These are phyloP conservation scores for Sindora glabra DNA, from an alignment of 306 rosid species.

Conservation along the genomic window DNA sequence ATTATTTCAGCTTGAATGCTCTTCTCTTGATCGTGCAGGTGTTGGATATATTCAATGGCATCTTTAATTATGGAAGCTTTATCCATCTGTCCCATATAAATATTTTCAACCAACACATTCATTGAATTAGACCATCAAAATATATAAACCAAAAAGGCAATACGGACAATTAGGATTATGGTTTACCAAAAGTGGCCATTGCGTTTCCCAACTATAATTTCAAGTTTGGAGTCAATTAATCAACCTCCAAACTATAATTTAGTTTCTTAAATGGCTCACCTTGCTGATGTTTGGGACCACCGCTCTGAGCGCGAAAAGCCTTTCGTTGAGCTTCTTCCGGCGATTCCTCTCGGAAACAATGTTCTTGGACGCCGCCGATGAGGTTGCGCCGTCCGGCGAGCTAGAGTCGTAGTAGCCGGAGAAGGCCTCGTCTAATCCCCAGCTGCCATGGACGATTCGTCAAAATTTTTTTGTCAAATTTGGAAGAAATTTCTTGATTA, in stretches of 20 bases:
- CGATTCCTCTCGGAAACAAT: constrained; percentile 84
- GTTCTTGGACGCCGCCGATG: constrained; percentile 81
- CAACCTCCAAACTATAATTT: not conserved
- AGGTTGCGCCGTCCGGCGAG: constrained; percentile 86
- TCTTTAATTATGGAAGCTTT: constrained; percentile 94
- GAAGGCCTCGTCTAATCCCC: constrained; percentile 74
- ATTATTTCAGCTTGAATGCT: constrained; percentile 58
- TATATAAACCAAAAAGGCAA: not conserved
- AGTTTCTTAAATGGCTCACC: constrained; percentile 28
- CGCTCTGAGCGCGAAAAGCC: constrained; percentile 85
- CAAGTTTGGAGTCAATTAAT: not conserved
- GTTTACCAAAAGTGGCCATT: not conserved
- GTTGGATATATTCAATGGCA: constrained; percentile 77
- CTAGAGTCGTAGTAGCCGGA: constrained; percentile 79
- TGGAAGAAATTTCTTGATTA: no score
- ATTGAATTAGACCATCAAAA: not conserved
- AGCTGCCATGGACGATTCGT: constrained; percentile 23
- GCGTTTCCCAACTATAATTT: not conserved
- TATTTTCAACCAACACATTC: not conserved
- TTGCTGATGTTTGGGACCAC: constrained; percentile 95
- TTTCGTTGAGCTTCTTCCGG: constrained; percentile 86
- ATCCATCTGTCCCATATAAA: constrained; percentile 56
- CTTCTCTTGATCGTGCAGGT: constrained; percentile 72
- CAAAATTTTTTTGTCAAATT: not conserved
- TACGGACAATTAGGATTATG: not conserved